Evolutionary conservation across 352 stramenopile species (phyloP).

Genomic region (Globisporangium orthogonon): DNA sequence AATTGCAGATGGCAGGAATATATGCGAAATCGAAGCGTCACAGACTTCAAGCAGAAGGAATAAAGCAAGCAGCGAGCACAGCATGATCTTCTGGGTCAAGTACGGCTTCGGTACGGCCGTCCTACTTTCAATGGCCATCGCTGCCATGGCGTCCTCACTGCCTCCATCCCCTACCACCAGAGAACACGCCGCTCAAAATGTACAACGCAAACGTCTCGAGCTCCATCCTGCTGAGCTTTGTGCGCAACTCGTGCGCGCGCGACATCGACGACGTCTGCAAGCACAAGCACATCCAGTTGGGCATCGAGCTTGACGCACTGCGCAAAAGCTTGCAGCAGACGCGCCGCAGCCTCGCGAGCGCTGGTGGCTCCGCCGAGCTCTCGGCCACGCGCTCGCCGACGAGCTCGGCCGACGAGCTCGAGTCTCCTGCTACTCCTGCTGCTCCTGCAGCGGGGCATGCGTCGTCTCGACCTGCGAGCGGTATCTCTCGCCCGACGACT

Average conservation of each 20-base stretch:
- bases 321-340: conserved; percentile 20
- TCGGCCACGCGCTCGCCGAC: conserved; percentile 10
- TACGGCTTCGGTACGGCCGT: conserved; percentile 69
- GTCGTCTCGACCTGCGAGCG: conserved; percentile 15
- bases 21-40: not conserved
- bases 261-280: conserved; percentile 73
- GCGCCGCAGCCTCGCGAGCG: conserved; percentile 10
- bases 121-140: not conserved
- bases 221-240: conserved; percentile 64
- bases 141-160: not conserved
- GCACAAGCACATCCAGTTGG: conserved; percentile 67
- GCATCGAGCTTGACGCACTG: conserved; percentile 65
- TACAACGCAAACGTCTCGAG: conserved; percentile 75
- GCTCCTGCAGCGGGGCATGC: not conserved
- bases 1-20: too few relatives aligned
- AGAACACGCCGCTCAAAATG: conserved; percentile 54
- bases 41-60: not conserved
- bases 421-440: not conserved
- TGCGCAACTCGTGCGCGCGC: conserved; percentile 52
- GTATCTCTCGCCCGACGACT: conserved; percentile 12
- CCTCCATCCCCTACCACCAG: conserved; percentile 12
- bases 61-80: not conserved
- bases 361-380: not conserved
- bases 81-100: conserved; percentile 76
- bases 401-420: conserved; percentile 4